Percentiles rank a stretch among this genome's conserved stretches.
These are phyloP conservation scores for Babesia caballi DNA, from an alignment of 169 alveolate species.

Conservation along the genomic window DNA sequence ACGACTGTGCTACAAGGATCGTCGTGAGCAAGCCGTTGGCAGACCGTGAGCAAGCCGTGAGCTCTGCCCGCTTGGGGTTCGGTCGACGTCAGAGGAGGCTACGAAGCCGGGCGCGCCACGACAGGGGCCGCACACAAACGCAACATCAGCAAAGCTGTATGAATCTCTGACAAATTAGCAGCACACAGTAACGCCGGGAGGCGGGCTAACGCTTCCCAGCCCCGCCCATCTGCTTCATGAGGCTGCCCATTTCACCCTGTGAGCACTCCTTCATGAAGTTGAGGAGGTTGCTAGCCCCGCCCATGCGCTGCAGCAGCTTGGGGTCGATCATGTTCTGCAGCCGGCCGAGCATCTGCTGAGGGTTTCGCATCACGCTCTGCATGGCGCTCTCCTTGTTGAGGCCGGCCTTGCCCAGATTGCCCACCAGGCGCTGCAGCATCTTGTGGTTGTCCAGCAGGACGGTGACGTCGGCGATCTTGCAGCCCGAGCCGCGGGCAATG, in stretches of 20 bases:
- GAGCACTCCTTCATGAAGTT: conserved; percentile 89
- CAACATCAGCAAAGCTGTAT: too few relatives aligned
- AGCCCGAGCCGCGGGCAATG: conserved; percentile 95
- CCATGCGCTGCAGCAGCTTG: conserved; percentile 91
- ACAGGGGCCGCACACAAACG: too few relatives aligned
- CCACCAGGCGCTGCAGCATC: conserved; percentile 93
- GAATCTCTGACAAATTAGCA: neutral
- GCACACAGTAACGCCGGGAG: neutral
- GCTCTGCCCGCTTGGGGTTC: too few relatives aligned
- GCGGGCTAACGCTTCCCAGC: conserved; percentile 11
- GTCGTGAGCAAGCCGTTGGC: too few relatives aligned
- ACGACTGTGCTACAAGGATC: too few relatives aligned
- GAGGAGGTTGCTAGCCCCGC: conserved; percentile 93
- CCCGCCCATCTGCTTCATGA: conserved; percentile 52
- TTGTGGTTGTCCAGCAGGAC: conserved; percentile 93
- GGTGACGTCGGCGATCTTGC: conserved; percentile 86
- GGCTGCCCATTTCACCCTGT: conserved; percentile 34
- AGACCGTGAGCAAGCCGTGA: too few relatives aligned
- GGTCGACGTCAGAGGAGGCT: too few relatives aligned
- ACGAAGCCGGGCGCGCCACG: too few relatives aligned
- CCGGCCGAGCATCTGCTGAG: conserved; percentile 89
- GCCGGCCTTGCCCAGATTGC: conserved; percentile 94
- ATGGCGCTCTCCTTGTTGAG: conserved; percentile 88
- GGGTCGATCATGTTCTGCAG: conserved; percentile 95
- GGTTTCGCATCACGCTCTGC: conserved; percentile 90